Evolutionary conservation across 2,329 filamentous ascomycete genomes (phyloP), one percentile per base, ranked within the genome.

Genomic region (Phialophora tarda): DNA sequence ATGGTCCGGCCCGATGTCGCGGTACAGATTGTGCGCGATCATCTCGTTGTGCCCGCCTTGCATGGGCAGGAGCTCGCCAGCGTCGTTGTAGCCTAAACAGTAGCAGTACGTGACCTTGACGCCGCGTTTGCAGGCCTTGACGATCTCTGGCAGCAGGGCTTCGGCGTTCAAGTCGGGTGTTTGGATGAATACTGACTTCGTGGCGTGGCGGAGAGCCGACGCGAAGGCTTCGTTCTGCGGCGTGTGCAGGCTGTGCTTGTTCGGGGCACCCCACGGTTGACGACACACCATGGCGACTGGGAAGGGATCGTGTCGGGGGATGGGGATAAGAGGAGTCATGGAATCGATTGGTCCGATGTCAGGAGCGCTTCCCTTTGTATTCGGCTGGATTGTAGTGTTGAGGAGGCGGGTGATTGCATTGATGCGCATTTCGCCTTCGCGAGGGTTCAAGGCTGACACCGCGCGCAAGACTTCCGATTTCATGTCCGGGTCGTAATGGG

Each of bases 191-290:
- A 93, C 84, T 30, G 79, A 83, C 12, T 79, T 78, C 62, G 82
- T 77, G 0, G 90, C 90, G 71, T 92, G 85, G 1, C 87, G 82
- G 7, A 93, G 82, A 0, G 88, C 84, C 0, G 89, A 89, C 0
- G 93, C 78, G 85, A 89, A 93, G 0, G 88, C 89, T 58, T 88
- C 89, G 72, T 94, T 93, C 72, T 94, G 91, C 0, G 91, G 91
- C 2, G 87, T 88, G 57, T 84, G 80, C 2, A 88, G 79, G 21
- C 84, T 87, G 21, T 81, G 79, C 63, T 89, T 86, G 71, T 86
- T 89, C 1, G 87, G 83, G 0, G 83, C 80, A 1, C 89, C 89
- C 74, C 88, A 90, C 0, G 91, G 89, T 23, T 85, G 82, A 2
- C 91, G 85, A 69, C 87, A 89, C 0, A 92, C 89, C 57, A 93